phyloP scores from a whole-genome alignment of 495 filamentous ascomycete genomes.

The Penicillium manginii region DNA sequence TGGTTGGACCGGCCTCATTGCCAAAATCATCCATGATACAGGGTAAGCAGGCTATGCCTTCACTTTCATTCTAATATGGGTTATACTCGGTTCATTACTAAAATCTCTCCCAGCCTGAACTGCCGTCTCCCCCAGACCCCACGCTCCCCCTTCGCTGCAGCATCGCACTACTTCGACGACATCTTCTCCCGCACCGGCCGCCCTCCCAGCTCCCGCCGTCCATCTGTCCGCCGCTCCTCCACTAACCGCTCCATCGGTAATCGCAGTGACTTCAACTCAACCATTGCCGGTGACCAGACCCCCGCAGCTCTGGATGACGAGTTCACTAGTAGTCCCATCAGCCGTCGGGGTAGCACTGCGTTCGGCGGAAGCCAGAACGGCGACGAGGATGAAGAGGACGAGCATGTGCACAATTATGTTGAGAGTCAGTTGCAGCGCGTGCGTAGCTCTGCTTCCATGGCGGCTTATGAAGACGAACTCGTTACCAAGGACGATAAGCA shows the following conservation, averaged over 20 bases:
- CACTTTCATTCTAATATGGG: constrained; percentile 1
- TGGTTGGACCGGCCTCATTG: constrained; percentile 96
- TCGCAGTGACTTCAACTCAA: constrained; percentile 77
- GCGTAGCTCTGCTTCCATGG: constrained; percentile 53
- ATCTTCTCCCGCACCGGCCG: constrained; percentile 63
- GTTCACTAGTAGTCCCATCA: constrained; percentile 28
- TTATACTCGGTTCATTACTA: constrained; percentile 20
- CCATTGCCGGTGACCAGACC: constrained; percentile 28
- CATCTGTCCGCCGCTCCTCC: constrained; percentile 74
- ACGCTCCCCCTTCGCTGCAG: constrained; percentile 78
- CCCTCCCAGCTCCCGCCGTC: constrained; percentile 41
- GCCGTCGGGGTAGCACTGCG: constrained; percentile 32
- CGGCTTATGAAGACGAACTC: constrained; percentile 63
- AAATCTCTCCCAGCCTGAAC: constrained; percentile 60
- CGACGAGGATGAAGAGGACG: constrained; percentile 61
- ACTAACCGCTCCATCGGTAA: constrained; percentile 83
- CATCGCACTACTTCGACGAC: constrained; percentile 94
- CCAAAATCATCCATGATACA: constrained; percentile 96
- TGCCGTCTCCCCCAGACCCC: constrained; percentile 94
- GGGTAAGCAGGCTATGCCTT: constrained; percentile 65
- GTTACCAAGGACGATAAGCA: constrained; percentile 50
- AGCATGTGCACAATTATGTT: constrained; percentile 72
- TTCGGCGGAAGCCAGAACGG: constrained; percentile 23
- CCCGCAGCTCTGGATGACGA: constrained; percentile 34
- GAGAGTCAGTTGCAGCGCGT: constrained; percentile 69